A percentile compares a stretch with the other conserved stretches of the same genome.
phyloP scores from a whole-genome alignment of 108 stramenopile genomes.

The Conticribra weissflogii region DNA sequence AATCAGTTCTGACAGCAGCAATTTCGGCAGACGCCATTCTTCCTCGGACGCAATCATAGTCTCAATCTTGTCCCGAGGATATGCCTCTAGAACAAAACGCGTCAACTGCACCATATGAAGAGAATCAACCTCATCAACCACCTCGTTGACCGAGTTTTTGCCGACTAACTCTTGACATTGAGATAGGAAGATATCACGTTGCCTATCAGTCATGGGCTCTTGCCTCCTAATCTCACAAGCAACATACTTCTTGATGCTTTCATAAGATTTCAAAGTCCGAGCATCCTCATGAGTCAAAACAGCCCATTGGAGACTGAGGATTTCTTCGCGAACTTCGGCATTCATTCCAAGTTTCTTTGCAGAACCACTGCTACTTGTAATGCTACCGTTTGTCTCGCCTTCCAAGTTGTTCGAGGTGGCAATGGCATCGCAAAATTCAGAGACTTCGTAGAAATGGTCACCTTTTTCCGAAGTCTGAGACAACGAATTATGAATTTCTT shows the following conservation, averaged over 20 bases:
- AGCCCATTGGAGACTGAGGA: conserved; percentile 82
- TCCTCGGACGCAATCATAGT: conserved; percentile 38
- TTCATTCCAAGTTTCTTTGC: neutral
- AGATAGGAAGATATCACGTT: conserved; percentile 64
- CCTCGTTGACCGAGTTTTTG: conserved; percentile 31
- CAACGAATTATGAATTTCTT: conserved; percentile 64
- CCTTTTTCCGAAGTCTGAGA: conserved; percentile 38
- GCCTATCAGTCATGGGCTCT: conserved; percentile 42
- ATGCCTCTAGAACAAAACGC: conserved; percentile 82
- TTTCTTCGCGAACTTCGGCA: conserved; percentile 57
- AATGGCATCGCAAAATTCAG: conserved; percentile 78
- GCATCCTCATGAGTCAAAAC: conserved; percentile 83
- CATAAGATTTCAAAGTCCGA: conserved; percentile 70
- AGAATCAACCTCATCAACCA: conserved; percentile 67
- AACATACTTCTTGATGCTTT: conserved; percentile 72
- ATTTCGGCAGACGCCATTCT: conserved; percentile 41
- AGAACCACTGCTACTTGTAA: conserved; percentile 18
- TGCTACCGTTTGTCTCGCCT: conserved; percentile 26
- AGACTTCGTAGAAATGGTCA: conserved; percentile 74
- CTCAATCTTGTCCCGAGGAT: conserved; percentile 61
- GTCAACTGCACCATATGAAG: conserved; percentile 81
- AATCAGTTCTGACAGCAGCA: conserved; percentile 77
- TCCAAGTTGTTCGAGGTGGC: conserved; percentile 44
- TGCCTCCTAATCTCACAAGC: conserved; percentile 56
- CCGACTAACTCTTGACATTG: conserved; percentile 52